Evolutionary conservation across 208 protist species (phyloP).

Genomic region (Leishmania aethiopica): DNA sequence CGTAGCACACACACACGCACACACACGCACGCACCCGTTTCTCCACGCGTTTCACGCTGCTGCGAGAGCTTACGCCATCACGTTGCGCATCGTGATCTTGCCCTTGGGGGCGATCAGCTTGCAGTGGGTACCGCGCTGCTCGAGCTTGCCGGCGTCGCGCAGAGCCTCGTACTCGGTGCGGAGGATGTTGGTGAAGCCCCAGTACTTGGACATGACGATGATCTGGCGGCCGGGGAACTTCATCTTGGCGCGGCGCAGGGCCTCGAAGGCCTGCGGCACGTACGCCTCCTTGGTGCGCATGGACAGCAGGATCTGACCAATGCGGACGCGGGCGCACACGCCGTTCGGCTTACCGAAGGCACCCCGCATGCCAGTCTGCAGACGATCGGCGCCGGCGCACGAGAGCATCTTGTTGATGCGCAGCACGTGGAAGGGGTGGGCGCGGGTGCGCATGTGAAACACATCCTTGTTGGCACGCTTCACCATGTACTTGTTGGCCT

Average conservation of each 20-base stretch:
- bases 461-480: slow-evolving; percentile 97
- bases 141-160: slow-evolving; percentile 62
- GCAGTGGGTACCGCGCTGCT: slow-evolving; percentile 73
- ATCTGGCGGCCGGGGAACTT: slow-evolving; percentile 78
- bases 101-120: slow-evolving; percentile 81
- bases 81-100: slow-evolving; percentile 74
- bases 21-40: background rate
- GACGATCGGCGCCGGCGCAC: slow-evolving; percentile 99
- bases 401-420: slow-evolving; percentile 99
- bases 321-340: slow-evolving; percentile 96
- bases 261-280: slow-evolving; percentile 69
- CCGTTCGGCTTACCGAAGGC: slow-evolving; percentile 94
- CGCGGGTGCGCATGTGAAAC: slow-evolving; percentile 99
- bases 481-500: slow-evolving; percentile 99
- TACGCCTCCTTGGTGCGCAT: slow-evolving; percentile 93
- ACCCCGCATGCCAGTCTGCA: slow-evolving; percentile 94
- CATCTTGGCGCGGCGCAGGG: slow-evolving; percentile 86
- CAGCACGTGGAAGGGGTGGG: slow-evolving; percentile 99
- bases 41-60: background rate
- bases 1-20: background rate
- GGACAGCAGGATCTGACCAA: slow-evolving; percentile 98
- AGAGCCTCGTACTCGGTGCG: slow-evolving; percentile 76
- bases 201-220: slow-evolving; percentile 83
- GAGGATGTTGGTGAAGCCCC: slow-evolving; percentile 85
- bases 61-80: slow-evolving; percentile 43